phyloP scores from a whole-genome alignment of 169 alveolate genomes.

The Pseudocohnilembus persalinus region DNA sequence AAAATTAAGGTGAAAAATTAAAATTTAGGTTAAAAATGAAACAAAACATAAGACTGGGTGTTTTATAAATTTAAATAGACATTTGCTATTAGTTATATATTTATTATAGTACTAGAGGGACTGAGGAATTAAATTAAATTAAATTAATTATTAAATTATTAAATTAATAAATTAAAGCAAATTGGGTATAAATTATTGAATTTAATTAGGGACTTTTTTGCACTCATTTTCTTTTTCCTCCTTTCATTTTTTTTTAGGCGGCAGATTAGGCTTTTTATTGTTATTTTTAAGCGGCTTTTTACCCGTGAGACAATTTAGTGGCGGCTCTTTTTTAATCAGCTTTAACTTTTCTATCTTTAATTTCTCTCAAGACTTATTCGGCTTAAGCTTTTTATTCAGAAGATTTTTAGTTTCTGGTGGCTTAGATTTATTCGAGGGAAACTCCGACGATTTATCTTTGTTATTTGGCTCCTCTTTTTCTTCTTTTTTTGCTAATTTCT shows the following conservation, averaged over 20 bases:
- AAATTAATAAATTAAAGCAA: too few species aligned
- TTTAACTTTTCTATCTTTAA: slow-evolving; percentile 57
- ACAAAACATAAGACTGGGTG: too few species aligned
- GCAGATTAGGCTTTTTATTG: not conserved
- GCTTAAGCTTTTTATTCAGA: slow-evolving; percentile 60
- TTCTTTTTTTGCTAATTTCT: slow-evolving; percentile 64
- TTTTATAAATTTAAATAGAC: too few species aligned
- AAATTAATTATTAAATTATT: too few species aligned
- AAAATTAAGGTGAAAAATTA: not conserved
- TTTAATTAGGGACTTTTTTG: too few species aligned
- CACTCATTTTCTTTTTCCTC: not conserved
- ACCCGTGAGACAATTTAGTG: not conserved
- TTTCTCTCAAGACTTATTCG: slow-evolving; percentile 72
- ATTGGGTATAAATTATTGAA: too few species aligned
- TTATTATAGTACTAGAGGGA: too few species aligned
- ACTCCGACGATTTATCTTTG: slow-evolving; percentile 98
- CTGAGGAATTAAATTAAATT: too few species aligned
- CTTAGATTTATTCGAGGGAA: slow-evolving; percentile 94
- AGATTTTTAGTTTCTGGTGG: slow-evolving; percentile 64
- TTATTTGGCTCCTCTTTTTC: slow-evolving; percentile 80
- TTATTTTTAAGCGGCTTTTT: not conserved
- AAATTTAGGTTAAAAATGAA: too few species aligned
- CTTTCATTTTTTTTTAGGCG: not conserved
- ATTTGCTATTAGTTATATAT: too few species aligned
- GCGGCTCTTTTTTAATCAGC: not conserved